Percentiles rank a stretch among this genome's conserved stretches.
phyloP scores from a whole-genome alignment of 306 rosid species.

The Cercis canadensis region DNA sequence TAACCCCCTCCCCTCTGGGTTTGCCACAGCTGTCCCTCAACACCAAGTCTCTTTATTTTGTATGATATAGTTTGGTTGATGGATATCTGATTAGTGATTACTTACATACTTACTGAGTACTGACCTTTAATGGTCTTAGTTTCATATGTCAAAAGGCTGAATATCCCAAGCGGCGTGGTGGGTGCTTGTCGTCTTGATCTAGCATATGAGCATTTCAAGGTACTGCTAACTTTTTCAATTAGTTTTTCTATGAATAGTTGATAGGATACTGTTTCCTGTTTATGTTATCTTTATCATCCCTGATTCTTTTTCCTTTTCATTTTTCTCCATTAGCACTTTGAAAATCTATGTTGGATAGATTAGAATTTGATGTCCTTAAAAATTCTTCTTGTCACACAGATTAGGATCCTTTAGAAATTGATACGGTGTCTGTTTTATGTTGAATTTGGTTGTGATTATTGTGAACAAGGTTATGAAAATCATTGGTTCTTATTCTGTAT shows the following conservation, averaged over 20 bases:
- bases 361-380: background rate
- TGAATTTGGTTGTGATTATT: too few species aligned
- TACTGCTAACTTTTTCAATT: constrained; percentile 41
- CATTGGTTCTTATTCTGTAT: too few species aligned
- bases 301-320: background rate
- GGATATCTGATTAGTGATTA: constrained; percentile 18
- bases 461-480: background rate
- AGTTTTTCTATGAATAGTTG: constrained; percentile 1
- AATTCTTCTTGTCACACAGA: background rate
- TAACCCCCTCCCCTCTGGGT: too few species aligned
- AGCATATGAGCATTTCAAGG: constrained; percentile 97
- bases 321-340: background rate
- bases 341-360: background rate
- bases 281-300: background rate
- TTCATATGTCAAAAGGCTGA: constrained; percentile 86
- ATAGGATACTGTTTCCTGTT: background rate
- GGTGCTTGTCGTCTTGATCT: constrained; percentile 98
- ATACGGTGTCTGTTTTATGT: background rate
- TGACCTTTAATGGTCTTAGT: constrained; percentile 60
- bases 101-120: constrained; percentile 16
- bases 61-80: constrained; percentile 18
- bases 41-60: constrained; percentile 17
- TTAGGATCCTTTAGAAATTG: background rate
- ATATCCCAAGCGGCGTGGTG: constrained; percentile 98
- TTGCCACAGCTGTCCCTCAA: constrained; percentile 21